phyloP scores from a whole-genome alignment of 2,329 filamentous ascomycete species.

The Diaporthe nobilis region DNA sequence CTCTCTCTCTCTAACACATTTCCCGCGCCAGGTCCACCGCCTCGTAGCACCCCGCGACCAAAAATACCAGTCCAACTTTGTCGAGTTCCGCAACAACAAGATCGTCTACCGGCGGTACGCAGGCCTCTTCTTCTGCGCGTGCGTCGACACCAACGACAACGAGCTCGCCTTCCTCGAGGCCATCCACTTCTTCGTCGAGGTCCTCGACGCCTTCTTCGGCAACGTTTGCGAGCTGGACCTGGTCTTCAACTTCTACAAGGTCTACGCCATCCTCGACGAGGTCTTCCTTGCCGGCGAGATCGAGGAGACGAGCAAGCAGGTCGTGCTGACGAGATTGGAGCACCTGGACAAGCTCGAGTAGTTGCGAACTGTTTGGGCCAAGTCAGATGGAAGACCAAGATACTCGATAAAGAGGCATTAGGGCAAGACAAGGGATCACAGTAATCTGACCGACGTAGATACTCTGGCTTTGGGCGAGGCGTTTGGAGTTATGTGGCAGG shows the following conservation, averaged over 20 bases:
- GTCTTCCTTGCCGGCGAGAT: slow-evolving; percentile 98
- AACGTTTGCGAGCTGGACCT: slow-evolving; percentile 99
- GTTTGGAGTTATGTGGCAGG: slow-evolving; percentile 38
- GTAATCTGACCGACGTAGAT: not conserved
- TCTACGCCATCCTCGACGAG: slow-evolving; percentile 98
- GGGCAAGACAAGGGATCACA: slow-evolving; percentile 7
- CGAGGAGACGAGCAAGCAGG: slow-evolving; percentile 98
- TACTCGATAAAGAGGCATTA: not conserved
- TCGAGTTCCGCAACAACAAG: slow-evolving; percentile 95
- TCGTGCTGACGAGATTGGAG: slow-evolving; percentile 92
- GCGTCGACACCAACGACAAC: slow-evolving; percentile 99
- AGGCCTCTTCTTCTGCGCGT: slow-evolving; percentile 98
- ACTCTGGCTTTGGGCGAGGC: slow-evolving; percentile 37
- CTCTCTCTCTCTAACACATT: not conserved
- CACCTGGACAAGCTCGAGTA: slow-evolving; percentile 97
- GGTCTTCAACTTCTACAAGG: slow-evolving; percentile 85
- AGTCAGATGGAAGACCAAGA: not conserved
- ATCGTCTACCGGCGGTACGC: slow-evolving; percentile 98
- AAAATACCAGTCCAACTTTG: slow-evolving; percentile 99
- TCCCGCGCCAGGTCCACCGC: slow-evolving; percentile 80
- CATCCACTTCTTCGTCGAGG: slow-evolving; percentile 99
- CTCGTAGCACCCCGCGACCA: slow-evolving; percentile 98
- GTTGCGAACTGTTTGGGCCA: not conserved
- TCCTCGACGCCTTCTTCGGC: slow-evolving; percentile 97
- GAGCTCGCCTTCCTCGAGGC: slow-evolving; percentile 97